Evolutionary conservation across 2,329 filamentous ascomycete species (phyloP).

Genomic region (Aureobasidium namibiae): DNA sequence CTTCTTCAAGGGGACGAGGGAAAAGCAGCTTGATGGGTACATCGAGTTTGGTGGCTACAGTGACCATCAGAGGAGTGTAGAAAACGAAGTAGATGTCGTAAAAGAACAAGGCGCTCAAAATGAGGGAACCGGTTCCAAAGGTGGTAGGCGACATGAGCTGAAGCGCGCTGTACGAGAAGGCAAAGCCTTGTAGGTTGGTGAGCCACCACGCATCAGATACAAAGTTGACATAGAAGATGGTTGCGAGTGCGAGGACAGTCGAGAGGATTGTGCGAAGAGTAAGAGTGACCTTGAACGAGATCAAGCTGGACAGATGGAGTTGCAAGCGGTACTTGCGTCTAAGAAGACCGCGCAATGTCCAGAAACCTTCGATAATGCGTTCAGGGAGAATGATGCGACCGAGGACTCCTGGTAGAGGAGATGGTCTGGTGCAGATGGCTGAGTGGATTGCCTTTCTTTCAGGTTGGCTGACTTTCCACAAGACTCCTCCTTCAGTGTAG

Average conservation of each 20-base stretch:
- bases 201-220: conserved; percentile 58
- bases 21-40: conserved; percentile 90
- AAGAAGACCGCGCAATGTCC: conserved; percentile 40
- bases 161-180: conserved; percentile 75
- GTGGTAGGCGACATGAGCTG: conserved; percentile 83
- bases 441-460: conserved; percentile 4
- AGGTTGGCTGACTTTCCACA: conserved; percentile 35
- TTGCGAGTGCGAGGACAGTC: conserved; percentile 45
- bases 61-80: conserved; percentile 79
- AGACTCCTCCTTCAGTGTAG: conserved; percentile 47
- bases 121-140: conserved; percentile 69
- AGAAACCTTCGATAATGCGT: conserved; percentile 30
- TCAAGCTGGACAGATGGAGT: conserved; percentile 35
- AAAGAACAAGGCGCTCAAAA: conserved; percentile 74
- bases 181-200: conserved; percentile 80
- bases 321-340: conserved; percentile 45
- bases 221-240: conserved; percentile 57
- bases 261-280: conserved; percentile 48
- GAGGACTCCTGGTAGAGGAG: conserved; percentile 46
- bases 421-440: conserved; percentile 22
- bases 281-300: conserved; percentile 44
- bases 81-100: conserved; percentile 95
- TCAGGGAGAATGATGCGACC: conserved; percentile 39
- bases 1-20: conserved; percentile 50
- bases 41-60: conserved; percentile 80